Conservation (phyloP, 768 basidiomycete species). For the Lactarius tabidus region DNA sequence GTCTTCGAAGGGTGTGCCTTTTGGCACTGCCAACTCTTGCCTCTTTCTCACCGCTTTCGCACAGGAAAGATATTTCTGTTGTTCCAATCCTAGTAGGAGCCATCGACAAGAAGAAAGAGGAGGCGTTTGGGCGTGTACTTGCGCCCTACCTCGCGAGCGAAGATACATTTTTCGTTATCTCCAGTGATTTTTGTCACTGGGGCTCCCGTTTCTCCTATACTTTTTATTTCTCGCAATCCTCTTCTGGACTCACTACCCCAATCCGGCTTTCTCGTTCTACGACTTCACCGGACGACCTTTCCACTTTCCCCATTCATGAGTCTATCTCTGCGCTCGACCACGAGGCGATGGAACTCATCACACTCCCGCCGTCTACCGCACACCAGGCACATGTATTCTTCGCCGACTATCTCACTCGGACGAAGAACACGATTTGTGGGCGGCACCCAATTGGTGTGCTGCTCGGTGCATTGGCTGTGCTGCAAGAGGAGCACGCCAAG, state of each 20-base stretch:
- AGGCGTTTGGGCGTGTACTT: constrained; percentile 61
- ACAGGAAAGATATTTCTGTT: constrained; percentile 69
- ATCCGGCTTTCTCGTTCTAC: constrained; percentile 47
- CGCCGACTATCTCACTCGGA: constrained; percentile 59
- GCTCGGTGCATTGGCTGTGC: constrained; percentile 62
- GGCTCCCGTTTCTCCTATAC: constrained; percentile 85
- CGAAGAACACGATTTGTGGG: constrained; percentile 96
- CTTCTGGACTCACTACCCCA: constrained; percentile 43
- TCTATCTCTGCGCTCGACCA: constrained; percentile 84
- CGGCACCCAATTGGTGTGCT: constrained; percentile 94
- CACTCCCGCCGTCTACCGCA: constrained; percentile 51
- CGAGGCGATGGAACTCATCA: constrained; percentile 75
- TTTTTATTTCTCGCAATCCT: constrained; percentile 70
- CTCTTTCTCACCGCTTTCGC: not conserved
- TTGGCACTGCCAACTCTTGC: not conserved
- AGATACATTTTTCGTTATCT: constrained; percentile 85
- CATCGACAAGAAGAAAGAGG: constrained; percentile 57
- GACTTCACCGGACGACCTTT: constrained; percentile 36
- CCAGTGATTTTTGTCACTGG: constrained; percentile 99
- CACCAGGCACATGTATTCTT: constrained; percentile 57
- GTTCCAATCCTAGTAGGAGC: constrained; percentile 91
- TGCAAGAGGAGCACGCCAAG: constrained; percentile 42
- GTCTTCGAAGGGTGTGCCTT: constrained; percentile 67
- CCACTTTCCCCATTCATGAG: constrained; percentile 64
- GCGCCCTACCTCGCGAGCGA: constrained; percentile 75